Conservation (phyloP, 345 rosid species). For the Combretum micranthum region DNA sequence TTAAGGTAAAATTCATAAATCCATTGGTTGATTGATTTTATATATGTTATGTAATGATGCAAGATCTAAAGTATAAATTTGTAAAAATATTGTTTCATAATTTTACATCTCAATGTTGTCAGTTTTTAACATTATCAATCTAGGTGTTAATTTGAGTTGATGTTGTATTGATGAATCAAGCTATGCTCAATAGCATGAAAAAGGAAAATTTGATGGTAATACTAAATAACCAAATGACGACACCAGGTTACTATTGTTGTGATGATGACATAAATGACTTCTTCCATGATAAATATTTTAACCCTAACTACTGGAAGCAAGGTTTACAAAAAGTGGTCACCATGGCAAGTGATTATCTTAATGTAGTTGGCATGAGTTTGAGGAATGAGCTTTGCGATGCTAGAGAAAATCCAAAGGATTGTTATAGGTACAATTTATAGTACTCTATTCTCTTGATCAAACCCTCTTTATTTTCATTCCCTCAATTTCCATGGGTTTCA, state of each 20-base stretch:
- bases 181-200: conserved; percentile 56
- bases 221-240: conserved; percentile 79
- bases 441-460: no score
- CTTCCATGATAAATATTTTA: conserved; percentile 74
- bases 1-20: conserved; percentile 39
- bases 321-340: conserved; percentile 64
- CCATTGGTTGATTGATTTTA: no score
- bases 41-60: no score
- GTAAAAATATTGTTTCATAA: no score
- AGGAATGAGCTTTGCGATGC: conserved; percentile 92
- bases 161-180: no score
- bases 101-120: no score
- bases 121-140: no score
- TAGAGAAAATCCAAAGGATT: conserved; percentile 59
- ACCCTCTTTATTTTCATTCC: no score
- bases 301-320: conserved; percentile 57
- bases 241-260: conserved; percentile 86
- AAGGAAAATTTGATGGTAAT: conserved; percentile 64
- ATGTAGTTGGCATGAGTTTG: conserved; percentile 83
- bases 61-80: no score
- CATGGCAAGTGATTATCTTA: conserved; percentile 38
- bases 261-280: conserved; percentile 74
- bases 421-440: conserved; percentile 99
- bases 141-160: no score
- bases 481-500: no score